Conservation (phyloP, 176 grass and related monocot species). For the Aegilops longissima region DNA sequence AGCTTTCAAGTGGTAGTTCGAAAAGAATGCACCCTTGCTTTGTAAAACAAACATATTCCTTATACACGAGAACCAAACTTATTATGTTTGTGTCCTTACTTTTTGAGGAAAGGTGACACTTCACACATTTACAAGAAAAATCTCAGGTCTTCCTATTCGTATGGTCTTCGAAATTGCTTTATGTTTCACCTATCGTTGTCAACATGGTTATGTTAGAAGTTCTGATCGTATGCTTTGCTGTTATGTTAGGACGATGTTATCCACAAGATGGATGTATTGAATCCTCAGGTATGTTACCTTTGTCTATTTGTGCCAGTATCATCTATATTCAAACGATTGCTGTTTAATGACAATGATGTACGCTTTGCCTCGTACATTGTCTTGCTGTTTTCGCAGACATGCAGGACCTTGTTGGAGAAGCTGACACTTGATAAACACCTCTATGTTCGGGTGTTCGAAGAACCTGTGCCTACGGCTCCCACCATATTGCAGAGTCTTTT, state of each 20-base stretch:
- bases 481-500: slow-evolving; percentile 57
- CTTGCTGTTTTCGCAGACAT: slow-evolving; percentile 53
- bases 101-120: not conserved
- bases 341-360: slow-evolving; percentile 2
- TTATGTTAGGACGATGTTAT: slow-evolving; percentile 82
- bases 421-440: slow-evolving; percentile 55
- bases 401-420: slow-evolving; percentile 71
- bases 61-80: not conserved
- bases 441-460: slow-evolving; percentile 40
- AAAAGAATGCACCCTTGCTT: not conserved
- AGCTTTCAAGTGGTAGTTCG: not conserved
- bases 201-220: slow-evolving; percentile 1
- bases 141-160: not conserved
- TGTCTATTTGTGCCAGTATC: too few species aligned
- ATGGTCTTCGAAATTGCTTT: not conserved
- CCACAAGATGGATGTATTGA: slow-evolving; percentile 75
- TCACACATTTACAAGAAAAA: not conserved
- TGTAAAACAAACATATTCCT: not conserved
- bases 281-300: slow-evolving; percentile 67
- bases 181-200: not conserved
- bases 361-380: not conserved
- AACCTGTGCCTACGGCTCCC: slow-evolving; percentile 48
- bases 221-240: slow-evolving; percentile 4
- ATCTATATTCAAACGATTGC: not conserved
- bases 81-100: not conserved